Base-by-base conservation (phyloP, 2,329 filamentous ascomycete species). In the Fusarium sarcochroum region DNA sequence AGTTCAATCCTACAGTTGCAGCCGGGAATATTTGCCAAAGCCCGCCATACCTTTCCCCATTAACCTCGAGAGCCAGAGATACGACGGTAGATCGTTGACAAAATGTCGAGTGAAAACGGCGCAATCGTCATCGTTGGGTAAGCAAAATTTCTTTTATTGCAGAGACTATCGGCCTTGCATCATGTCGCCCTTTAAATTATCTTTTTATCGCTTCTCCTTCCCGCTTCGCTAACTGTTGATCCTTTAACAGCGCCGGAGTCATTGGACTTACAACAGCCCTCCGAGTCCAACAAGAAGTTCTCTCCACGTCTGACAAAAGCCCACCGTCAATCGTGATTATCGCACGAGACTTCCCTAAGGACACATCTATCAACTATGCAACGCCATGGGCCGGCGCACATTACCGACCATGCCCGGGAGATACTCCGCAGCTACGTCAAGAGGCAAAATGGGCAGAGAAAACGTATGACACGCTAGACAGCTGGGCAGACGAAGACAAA, bases 331-430 rank as follows among this genome's bases (percentile, higher is more conserved):
- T 58, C 3, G n/a, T 54, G 3, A 38, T 58, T 5, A 7, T 58
- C 15, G 38, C 54, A 11, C 30, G 48, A 37, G 30, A 58, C 0
- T 54, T 58, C 1, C 54, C 54, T 9, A 44, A 10, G 6, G 38
- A 58, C 3, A 58, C 54, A 0, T 54, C 48, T 14, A 44, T 58
- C 17, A 58, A 58, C 37, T 58, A 58, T 6, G 54, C 54, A 15
- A 58, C 54, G 8, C 54, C 54, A n/a, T 58, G 54, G 54, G 54
- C 54, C 1, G 54, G 54, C 14, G 54, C 54, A 8, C 54, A 58
- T 25, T 58, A 58, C 15, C 30, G 54, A 7, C 54, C 54, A 9
- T 58, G 48, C n/a, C 54, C 54, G 4, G 54, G 54, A 2, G 54
- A 54, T 2, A 54, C 37, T 2, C 38, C 48, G 3, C 54, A 58